Base-by-base conservation (phyloP, 805 yeast species). In the Ogataea parapolymorpha region DNA sequence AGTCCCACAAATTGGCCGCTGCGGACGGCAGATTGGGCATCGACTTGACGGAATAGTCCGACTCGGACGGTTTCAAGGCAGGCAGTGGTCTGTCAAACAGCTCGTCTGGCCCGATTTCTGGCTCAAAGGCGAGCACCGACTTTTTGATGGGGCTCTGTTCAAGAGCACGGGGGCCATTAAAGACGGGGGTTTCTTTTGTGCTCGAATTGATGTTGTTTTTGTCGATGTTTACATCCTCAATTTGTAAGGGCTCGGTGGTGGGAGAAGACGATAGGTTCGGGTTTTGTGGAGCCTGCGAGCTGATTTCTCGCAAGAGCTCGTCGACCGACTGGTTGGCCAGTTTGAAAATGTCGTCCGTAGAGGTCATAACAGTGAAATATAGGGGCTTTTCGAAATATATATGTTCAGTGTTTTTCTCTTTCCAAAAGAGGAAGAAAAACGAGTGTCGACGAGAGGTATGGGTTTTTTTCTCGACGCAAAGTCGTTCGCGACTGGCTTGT, bases 51-150 rank as follows among this genome's bases (percentile, higher is more conserved):
- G 66, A 62, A 26, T 48, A 54, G 32, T 60, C 56, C 3, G 65
- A 59, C 2, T 48, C 46, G 15, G 73, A 69, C 6, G 62, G 65
- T 6, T 49, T 54, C 8, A 70, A 63, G 3, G 51, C 41, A 3
- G 73, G 73, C 23, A 69, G 46, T 3, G 72, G 66, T 35, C 61
- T 67, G 12, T 50, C 40, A n/a, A 34, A 37, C 3, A 42, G 34
- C 4, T 37, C 35, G 30, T 45, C 48, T 17, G 50, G 58, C 22
- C 41, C 46, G 31, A 50, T 37, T 33, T 63, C 66, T 42, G 63
- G 66, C 37, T 66, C 63, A 24, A 66, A 38, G 5, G 65, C 56
- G 44, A 63, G 62, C 36, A 70, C 68, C 3, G 73, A 71, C 12
- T 51, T 42, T 30, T 51, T 56, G 5, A 40, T 32, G 8, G 62